Evolutionary conservation across 2,329 filamentous ascomycete genomes (phyloP).

Genomic region (Colletotrichum lini): DNA sequence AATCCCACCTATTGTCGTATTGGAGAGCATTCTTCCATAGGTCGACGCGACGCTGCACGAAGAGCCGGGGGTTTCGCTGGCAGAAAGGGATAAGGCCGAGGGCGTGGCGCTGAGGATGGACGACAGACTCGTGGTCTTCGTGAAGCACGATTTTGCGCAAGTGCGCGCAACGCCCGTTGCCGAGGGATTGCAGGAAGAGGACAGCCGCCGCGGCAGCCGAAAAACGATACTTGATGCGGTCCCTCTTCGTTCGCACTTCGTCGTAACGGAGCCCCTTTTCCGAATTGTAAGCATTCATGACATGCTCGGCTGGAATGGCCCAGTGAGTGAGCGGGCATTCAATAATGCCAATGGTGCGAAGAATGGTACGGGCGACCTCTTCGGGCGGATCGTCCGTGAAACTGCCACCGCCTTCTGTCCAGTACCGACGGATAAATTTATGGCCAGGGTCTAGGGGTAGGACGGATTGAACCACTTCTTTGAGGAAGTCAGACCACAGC

Average conservation of each 20-base stretch:
- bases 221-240: not conserved
- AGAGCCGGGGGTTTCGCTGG: conserved; percentile 4
- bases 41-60: conserved; percentile 16
- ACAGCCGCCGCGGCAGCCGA: conserved; percentile 17
- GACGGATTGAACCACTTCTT: not conserved
- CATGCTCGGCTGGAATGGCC: not conserved
- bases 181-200: not conserved
- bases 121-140: conserved; percentile 9
- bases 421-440: not conserved
- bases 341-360: too few relatives aligned
- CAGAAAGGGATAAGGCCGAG: conserved; percentile 26
- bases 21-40: conserved; percentile 5
- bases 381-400: too few relatives aligned
- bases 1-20: not conserved
- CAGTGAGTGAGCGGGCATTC: too few relatives aligned
- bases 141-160: not conserved
- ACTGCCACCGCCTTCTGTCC: not conserved
- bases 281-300: not conserved
- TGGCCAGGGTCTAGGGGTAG: not conserved
- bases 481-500: not conserved
- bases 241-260: too few relatives aligned
- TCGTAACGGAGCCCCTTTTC: too few relatives aligned
- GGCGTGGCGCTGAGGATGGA: conserved; percentile 10
- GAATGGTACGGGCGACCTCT: too few relatives aligned
- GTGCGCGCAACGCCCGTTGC: not conserved